Conservation (phyloP, 1,139 yeast species). For the Saccharomycopsis hybrid region DNA sequence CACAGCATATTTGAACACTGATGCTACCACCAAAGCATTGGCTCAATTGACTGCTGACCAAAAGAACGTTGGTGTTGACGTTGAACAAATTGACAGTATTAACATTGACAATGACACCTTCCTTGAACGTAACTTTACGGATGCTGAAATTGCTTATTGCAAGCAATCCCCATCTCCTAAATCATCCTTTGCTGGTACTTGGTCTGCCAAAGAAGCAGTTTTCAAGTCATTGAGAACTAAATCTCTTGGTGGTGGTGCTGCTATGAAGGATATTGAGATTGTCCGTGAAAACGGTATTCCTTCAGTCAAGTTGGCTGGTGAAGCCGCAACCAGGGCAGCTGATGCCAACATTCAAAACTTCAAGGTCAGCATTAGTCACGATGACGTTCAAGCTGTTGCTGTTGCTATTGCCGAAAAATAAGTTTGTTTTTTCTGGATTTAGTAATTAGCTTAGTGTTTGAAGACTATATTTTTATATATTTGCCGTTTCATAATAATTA, state of each 20-base stretch:
- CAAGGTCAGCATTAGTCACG: slow-evolving; percentile 89
- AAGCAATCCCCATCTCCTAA: slow-evolving; percentile 63
- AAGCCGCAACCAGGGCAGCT: slow-evolving; percentile 68
- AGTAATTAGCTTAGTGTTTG: no score
- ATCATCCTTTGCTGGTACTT: slow-evolving; percentile 93
- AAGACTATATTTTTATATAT: no score
- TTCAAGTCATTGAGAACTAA: slow-evolving; percentile 90
- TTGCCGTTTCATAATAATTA: no score
- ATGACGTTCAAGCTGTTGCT: slow-evolving; percentile 95
- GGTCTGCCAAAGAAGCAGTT: slow-evolving; percentile 99
- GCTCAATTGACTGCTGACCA: slow-evolving; percentile 41
- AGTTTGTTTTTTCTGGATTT: no score
- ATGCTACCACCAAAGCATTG: slow-evolving; percentile 39
- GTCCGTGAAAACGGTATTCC: slow-evolving; percentile 78
- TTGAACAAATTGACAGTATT: slow-evolving; percentile 76
- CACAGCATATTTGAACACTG: slow-evolving; percentile 28
- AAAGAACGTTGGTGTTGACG: slow-evolving; percentile 94
- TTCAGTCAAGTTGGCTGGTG: slow-evolving; percentile 65
- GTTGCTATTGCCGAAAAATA: slow-evolving; percentile 73
- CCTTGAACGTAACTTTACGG: slow-evolving; percentile 86
- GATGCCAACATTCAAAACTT: slow-evolving; percentile 64
- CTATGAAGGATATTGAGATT: slow-evolving; percentile 86
- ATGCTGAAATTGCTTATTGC: slow-evolving; percentile 74
- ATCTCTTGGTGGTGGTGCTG: slow-evolving; percentile 93
- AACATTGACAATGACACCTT: slow-evolving; percentile 84